Percentiles rank a stretch among this genome's conserved stretches.
Evolutionary conservation across 148 eudicot species (phyloP).

Genomic region (Rhododendron ovatum): DNA sequence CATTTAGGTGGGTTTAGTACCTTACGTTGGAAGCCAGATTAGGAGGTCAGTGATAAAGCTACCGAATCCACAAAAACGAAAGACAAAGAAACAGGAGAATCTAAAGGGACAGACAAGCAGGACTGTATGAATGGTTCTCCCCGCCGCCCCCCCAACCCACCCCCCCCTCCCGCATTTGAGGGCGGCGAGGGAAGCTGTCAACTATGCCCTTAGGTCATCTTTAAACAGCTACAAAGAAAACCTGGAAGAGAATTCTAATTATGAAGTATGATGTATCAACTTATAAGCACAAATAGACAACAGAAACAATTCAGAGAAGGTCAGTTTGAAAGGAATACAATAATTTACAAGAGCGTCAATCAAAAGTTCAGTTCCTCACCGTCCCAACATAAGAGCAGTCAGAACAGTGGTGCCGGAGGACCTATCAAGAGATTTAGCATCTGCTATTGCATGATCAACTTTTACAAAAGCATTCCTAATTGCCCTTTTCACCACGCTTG

Average conservation of each 20-base stretch:
- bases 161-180: background rate
- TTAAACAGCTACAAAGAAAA: background rate
- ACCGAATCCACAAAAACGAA: background rate
- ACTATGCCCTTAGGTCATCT: background rate
- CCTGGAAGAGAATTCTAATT: background rate
- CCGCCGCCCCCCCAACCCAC: too few relatives aligned
- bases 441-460: constrained; percentile 58
- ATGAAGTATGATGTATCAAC: background rate
- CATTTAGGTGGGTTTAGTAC: background rate
- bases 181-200: background rate
- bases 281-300: background rate
- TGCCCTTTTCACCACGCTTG: constrained; percentile 39
- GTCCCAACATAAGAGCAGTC: constrained; percentile 51
- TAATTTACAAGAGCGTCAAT: background rate
- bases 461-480: constrained; percentile 58
- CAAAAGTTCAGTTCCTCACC: constrained; percentile 30
- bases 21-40: background rate
- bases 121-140: background rate
- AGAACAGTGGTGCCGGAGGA: constrained; percentile 73
- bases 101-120: background rate
- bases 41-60: background rate
- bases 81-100: background rate
- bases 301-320: background rate
- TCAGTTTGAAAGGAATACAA: background rate
- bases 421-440: constrained; percentile 43